A percentile compares a stretch with the other conserved stretches of the same genome.
phyloP scores from a whole-genome alignment of 495 filamentous ascomycete genomes.

The Neurospora sp. region DNA sequence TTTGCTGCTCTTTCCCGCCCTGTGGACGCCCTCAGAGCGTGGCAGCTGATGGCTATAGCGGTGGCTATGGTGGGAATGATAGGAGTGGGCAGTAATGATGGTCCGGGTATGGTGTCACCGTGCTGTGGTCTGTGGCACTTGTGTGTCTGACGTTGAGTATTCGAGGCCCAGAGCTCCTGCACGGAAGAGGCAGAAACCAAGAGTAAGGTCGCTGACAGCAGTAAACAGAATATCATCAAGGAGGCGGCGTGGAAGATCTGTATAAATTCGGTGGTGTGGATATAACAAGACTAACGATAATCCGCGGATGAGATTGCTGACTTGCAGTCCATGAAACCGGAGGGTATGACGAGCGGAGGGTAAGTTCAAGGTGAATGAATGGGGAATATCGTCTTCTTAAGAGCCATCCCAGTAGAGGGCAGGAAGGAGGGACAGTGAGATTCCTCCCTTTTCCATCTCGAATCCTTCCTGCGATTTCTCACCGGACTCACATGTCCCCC shows the following conservation, averaged over 20 bases:
- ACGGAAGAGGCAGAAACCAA: not conserved
- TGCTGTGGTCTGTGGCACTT: not conserved
- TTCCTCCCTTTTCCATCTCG: not conserved
- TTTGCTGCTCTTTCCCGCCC: conserved; percentile 6
- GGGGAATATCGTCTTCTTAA: not conserved
- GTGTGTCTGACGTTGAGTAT: not conserved
- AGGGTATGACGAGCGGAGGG: not conserved
- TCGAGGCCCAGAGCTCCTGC: not conserved
- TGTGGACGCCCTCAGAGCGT: not conserved
- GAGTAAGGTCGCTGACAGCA: not conserved
- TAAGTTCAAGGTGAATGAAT: not conserved
- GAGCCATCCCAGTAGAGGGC: not conserved
- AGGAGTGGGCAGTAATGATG: not conserved
- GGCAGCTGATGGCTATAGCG: not conserved
- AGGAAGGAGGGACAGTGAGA: not conserved
- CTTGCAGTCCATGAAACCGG: not conserved
- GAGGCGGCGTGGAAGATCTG: not conserved
- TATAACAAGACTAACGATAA: not conserved
- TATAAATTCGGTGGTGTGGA: not conserved
- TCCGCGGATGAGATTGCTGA: not conserved
- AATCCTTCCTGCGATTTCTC: not conserved
- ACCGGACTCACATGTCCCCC: not conserved
- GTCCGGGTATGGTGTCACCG: not conserved
- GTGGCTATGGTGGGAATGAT: not conserved
- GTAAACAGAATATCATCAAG: not conserved